These are phyloP conservation scores for Pelargonium citronellum DNA, from an alignment of 441 rosid genomes.

Conservation along the genomic window DNA sequence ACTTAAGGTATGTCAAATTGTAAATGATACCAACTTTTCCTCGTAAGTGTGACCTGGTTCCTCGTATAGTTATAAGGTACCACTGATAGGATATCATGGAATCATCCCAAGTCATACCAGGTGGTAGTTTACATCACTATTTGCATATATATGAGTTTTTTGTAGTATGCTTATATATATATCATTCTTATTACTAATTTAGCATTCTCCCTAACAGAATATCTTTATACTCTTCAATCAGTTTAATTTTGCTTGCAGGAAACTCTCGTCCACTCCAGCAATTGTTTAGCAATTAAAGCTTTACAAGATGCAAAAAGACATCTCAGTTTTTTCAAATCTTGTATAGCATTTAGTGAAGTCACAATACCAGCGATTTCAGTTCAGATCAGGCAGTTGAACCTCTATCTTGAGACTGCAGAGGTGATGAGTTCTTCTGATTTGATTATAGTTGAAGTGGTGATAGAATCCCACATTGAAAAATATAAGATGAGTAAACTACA, in stretches of 20 bases:
- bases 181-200: background rate
- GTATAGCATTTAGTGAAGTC: conserved; percentile 79
- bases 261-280: conserved; percentile 72
- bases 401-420: conserved; percentile 86
- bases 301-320: conserved; percentile 46
- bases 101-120: no score
- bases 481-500: no score
- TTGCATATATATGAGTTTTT: no score
- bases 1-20: conserved; percentile 39
- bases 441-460: background rate
- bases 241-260: conserved; percentile 46
- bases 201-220: background rate
- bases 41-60: no score
- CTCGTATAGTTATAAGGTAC: no score
- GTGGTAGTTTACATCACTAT: no score
- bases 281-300: conserved; percentile 59
- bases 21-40: no score
- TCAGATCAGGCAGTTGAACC: conserved; percentile 53
- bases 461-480: no score
- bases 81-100: no score
- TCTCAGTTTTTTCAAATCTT: conserved; percentile 56
- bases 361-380: conserved; percentile 67
- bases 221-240: conserved; percentile 16
- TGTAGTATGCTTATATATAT: no score
- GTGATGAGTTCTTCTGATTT: conserved; percentile 34